Evolutionary conservation across 192 early-diverging fungal genomes (phyloP), one percentile per base, ranked within the genome.

Genomic region (Radiomyces spectabilis): DNA sequence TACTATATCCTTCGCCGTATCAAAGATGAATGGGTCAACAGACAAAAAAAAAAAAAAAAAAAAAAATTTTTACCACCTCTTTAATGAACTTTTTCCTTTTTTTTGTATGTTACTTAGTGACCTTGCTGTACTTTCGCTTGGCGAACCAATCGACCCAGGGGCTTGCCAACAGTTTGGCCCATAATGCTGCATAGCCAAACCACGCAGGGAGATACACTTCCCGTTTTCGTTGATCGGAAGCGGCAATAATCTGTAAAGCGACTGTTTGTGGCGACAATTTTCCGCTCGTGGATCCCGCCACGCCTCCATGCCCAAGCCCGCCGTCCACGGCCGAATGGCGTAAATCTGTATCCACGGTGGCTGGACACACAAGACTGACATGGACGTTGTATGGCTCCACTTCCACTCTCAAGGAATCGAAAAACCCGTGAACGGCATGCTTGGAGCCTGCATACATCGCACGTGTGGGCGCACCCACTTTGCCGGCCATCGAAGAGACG

Each of bases 351-450:
- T 67, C 80, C 2, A 92, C 89, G 0, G 87, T 87, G 1, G 82
- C 88, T 9, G 89, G 89, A 53, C 81, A 81, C 0, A 76, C 80
- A 2, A 88, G 59, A 12, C 79, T 80, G 4, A 94, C 75, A 26
- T 76, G 71, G 7, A 89, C 76, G 15, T 81, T 82, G 6, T 75
- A 68, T 12, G 47, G 42, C 0, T 63, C 71, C 3, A 91, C 61
- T 58, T 94, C 92, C 58, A 92, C 88, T 1, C 92, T 77, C 29
- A 94, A 55, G 4, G 89, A 72, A 39, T 79, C 74, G 73, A 94
- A 92, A 65, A 86, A 94, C 0, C 88, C 92, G 24, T 83, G 81
- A 3, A 88, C 66, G 0, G 92, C 92, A 54, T 87, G 85, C 42
- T 94, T 94, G 44, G 79, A 81, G 1, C 84, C 83, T 34, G 80